Evolutionary conservation across 345 rosid species (phyloP).

Genomic region (Melastoma malabathricum): DNA sequence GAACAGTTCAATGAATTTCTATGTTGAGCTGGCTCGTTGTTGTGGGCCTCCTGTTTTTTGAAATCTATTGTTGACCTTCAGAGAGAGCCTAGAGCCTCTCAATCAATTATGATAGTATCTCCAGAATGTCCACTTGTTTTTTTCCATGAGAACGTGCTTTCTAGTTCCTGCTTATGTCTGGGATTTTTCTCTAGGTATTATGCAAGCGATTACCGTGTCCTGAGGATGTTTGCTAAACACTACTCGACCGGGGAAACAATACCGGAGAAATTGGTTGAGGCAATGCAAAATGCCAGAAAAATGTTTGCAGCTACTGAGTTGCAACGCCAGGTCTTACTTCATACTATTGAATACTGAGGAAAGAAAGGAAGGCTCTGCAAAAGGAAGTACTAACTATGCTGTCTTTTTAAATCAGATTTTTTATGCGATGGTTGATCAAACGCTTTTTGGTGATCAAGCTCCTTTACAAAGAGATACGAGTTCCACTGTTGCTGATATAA

Average conservation of each 20-base stretch:
- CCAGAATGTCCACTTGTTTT: no score
- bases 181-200: slow-evolving; percentile 46
- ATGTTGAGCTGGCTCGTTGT: no score
- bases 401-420: slow-evolving; percentile 29
- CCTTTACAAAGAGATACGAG: slow-evolving; percentile 29
- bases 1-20: no score
- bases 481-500: slow-evolving; percentile 55
- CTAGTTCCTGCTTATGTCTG: background rate
- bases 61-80: no score
- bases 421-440: slow-evolving; percentile 78
- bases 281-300: slow-evolving; percentile 71
- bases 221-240: slow-evolving; percentile 77
- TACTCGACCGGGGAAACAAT: slow-evolving; percentile 70
- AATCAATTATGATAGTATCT: no score
- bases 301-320: slow-evolving; percentile 94
- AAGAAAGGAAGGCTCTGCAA: background rate
- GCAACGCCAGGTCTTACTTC: slow-evolving; percentile 68
- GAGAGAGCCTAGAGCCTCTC: no score
- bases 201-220: slow-evolving; percentile 74
- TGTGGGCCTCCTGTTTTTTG: no score
- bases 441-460: slow-evolving; percentile 64
- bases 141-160: background rate
- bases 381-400: slow-evolving; percentile 7
- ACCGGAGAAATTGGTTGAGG: slow-evolving; percentile 71
- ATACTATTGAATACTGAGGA: slow-evolving; percentile 3